A percentile compares a stretch with the other conserved stretches of the same genome.
These are phyloP conservation scores for Xylariaceae sp. DNA, from an alignment of 2,329 filamentous ascomycete genomes.

Conservation along the genomic window DNA sequence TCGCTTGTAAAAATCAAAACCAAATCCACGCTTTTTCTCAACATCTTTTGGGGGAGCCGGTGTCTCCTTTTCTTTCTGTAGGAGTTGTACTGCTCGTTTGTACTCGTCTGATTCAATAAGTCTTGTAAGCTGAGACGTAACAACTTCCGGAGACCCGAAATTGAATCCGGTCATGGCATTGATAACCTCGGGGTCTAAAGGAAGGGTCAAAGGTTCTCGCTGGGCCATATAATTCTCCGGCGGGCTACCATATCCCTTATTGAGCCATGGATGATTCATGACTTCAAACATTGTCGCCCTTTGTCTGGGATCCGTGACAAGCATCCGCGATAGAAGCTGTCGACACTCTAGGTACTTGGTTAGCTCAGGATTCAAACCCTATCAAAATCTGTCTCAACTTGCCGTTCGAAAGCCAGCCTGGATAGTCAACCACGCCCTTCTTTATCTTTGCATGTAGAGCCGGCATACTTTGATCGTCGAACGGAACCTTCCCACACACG, in stretches of 20 bases:
- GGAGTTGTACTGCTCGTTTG: conserved; percentile 71
- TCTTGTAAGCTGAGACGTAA: conserved; percentile 74
- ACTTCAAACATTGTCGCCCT: conserved; percentile 86
- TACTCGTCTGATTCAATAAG: conserved; percentile 95
- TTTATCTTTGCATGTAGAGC: conserved; percentile 98
- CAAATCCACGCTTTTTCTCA: conserved; percentile 84
- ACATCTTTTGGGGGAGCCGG: conserved; percentile 55
- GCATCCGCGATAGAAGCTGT: conserved; percentile 87
- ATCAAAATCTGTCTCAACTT: conserved; percentile 36
- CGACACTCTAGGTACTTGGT: conserved; percentile 69
- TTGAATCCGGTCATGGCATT: conserved; percentile 97
- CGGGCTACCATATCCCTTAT: conserved; percentile 79
- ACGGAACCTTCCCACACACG: conserved; percentile 96
- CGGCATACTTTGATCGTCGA: conserved; percentile 99
- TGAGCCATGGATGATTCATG: conserved; percentile 93
- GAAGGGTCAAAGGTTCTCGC: conserved; percentile 79
- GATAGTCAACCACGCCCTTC: conserved; percentile 92
- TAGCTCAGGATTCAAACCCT: conserved; percentile 31
- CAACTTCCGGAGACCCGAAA: conserved; percentile 82
- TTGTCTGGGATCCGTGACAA: conserved; percentile 87
- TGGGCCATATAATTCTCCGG: conserved; percentile 85
- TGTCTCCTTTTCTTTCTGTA: conserved; percentile 62
- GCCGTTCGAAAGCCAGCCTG: conserved; percentile 87
- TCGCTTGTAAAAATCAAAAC: conserved; percentile 94
- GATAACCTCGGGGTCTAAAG: conserved; percentile 77